Percentiles rank a stretch among this genome's conserved stretches.
Evolutionary conservation across 2,329 filamentous ascomycete species (phyloP).

Genomic region (Huntiella bhutanensis): DNA sequence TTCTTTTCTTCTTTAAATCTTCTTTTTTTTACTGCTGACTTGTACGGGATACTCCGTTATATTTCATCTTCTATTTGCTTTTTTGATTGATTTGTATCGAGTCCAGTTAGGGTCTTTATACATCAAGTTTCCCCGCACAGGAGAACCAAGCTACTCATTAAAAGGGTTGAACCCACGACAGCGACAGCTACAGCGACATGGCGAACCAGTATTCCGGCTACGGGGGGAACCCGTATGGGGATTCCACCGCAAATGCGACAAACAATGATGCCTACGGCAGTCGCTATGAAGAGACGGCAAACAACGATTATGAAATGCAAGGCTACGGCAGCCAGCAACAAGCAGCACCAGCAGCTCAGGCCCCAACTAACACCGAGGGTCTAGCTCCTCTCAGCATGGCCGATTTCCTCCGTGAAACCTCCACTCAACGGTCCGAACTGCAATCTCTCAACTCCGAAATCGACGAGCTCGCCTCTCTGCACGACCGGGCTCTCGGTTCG

Average conservation of each 20-base stretch:
- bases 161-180: background rate
- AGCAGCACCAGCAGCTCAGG: conserved; percentile 15
- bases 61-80: too few relatives aligned
- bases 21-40: too few relatives aligned
- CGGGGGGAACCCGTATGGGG: conserved; percentile 42
- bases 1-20: too few relatives aligned
- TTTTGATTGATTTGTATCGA: too few relatives aligned
- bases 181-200: background rate
- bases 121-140: too few relatives aligned
- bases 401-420: conserved; percentile 50
- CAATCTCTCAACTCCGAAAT: conserved; percentile 46
- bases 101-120: too few relatives aligned
- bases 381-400: conserved; percentile 31
- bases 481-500: conserved; percentile 52
- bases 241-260: background rate
- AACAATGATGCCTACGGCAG: conserved; percentile 12
- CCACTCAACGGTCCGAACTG: conserved; percentile 49
- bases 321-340: conserved; percentile 23
- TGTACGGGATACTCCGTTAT: too few relatives aligned
- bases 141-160: too few relatives aligned
- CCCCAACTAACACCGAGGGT: conserved; percentile 10
- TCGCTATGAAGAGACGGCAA: conserved; percentile 12
- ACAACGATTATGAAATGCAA: conserved; percentile 32
- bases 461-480: conserved; percentile 45
- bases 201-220: conserved; percentile 35